These are phyloP conservation scores for Discostella stelligeroides DNA, from an alignment of 108 stramenopile species.

Conservation along the genomic window DNA sequence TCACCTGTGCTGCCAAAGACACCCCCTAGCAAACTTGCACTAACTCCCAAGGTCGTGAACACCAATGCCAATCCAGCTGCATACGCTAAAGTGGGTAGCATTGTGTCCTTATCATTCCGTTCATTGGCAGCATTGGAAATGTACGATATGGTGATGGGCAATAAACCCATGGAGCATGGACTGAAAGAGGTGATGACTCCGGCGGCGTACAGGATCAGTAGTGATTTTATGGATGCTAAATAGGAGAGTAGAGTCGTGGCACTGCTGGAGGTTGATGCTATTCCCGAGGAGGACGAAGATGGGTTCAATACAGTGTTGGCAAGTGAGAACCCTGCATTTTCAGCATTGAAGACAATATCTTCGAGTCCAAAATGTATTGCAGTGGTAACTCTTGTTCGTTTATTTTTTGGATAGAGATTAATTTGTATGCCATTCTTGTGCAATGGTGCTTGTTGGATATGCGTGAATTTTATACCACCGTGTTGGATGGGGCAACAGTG, in stretches of 20 bases:
- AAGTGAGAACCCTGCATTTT: constrained; percentile 59
- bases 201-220: constrained; percentile 77
- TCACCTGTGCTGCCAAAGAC: constrained; percentile 62
- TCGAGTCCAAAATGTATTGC: constrained; percentile 43
- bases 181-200: constrained; percentile 73
- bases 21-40: constrained; percentile 71
- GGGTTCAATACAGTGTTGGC: constrained; percentile 54
- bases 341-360: constrained; percentile 71
- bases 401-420: too few species aligned
- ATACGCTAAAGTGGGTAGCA: constrained; percentile 68
- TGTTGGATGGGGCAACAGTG: too few species aligned
- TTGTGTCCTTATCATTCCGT: constrained; percentile 60
- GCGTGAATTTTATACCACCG: too few species aligned
- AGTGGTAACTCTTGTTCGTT: not conserved
- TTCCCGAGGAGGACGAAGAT: too few species aligned
- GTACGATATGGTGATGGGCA: constrained; percentile 78
- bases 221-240: constrained; percentile 22
- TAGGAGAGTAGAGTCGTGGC: not conserved
- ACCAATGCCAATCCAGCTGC: constrained; percentile 71
- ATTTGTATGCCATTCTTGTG: too few species aligned
- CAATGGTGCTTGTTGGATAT: too few species aligned
- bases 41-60: constrained; percentile 74
- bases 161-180: constrained; percentile 79
- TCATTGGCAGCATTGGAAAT: constrained; percentile 70
- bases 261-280: too few species aligned